These are phyloP conservation scores for Periglandula ipomoeae DNA, from an alignment of 2,329 filamentous ascomycete genomes.

Conservation along the genomic window DNA sequence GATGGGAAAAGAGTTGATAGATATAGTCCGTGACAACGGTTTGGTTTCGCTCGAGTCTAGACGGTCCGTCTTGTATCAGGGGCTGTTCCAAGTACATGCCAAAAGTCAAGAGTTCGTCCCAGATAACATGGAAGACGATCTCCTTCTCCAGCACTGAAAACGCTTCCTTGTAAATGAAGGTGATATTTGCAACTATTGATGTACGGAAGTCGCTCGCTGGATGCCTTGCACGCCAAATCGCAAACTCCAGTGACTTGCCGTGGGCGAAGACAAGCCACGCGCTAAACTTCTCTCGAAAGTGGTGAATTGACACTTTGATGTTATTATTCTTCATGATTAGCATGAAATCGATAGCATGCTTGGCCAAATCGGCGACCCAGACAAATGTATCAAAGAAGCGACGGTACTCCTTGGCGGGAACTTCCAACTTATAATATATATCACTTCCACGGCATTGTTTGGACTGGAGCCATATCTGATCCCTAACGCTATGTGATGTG, in stretches of 20 bases:
- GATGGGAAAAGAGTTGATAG: constrained; percentile 51
- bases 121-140: constrained; percentile 35
- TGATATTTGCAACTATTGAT: constrained; percentile 47
- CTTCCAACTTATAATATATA: constrained; percentile 56
- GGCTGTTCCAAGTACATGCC: constrained; percentile 21
- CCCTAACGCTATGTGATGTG: constrained; percentile 34
- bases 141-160: constrained; percentile 33
- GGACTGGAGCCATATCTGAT: constrained; percentile 58
- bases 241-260: constrained; percentile 29
- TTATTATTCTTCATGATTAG: constrained; percentile 20
- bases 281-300: constrained; percentile 51
- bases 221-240: constrained; percentile 44
- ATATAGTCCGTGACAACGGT: constrained; percentile 67
- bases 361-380: constrained; percentile 63
- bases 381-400: constrained; percentile 54
- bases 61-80: neutral
- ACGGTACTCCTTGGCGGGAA: constrained; percentile 50
- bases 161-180: constrained; percentile 59
- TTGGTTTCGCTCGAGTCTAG: constrained; percentile 9
- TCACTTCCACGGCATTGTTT: constrained; percentile 24
- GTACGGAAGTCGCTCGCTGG: constrained; percentile 51
- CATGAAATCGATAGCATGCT: constrained; percentile 64
- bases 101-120: constrained; percentile 39
- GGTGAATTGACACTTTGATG: constrained; percentile 35
- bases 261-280: constrained; percentile 45